phyloP scores from a whole-genome alignment of 495 filamentous ascomycete genomes.

The Hypoxylon intermedium region DNA sequence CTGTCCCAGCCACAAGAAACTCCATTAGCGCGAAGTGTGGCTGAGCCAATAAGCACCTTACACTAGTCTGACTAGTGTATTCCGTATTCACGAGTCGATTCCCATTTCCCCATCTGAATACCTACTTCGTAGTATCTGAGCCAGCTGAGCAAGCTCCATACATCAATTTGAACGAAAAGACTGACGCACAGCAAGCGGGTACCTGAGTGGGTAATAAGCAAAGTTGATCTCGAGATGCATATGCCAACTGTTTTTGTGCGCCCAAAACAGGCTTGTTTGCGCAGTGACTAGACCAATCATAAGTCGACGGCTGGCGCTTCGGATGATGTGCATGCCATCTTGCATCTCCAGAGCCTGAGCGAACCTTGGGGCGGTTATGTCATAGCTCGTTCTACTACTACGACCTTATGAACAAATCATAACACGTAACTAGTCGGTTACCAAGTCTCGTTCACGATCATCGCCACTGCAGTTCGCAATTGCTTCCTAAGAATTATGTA shows the following conservation, averaged over 20 bases:
- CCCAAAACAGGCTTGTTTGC: constrained; percentile 13
- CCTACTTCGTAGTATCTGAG: no score
- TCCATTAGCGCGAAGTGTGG: no score
- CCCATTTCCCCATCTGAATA: no score
- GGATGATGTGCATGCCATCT: constrained; percentile 25
- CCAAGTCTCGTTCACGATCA: no score
- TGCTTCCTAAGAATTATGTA: no score
- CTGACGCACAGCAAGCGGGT: background rate
- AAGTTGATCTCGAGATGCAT: constrained; percentile 2
- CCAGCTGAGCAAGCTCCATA: background rate
- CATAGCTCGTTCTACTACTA: constrained; percentile 2
- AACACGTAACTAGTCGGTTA: no score
- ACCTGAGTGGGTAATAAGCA: constrained; percentile 1
- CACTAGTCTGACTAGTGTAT: no score
- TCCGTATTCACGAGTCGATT: no score
- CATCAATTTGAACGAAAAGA: background rate
- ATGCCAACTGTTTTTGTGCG: constrained; percentile 17
- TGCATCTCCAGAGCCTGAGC: constrained; percentile 2
- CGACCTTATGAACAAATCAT: no score
- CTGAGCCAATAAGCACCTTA: no score
- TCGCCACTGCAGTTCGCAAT: no score
- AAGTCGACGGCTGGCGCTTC: background rate
- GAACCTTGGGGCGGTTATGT: constrained; percentile 9
- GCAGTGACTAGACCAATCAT: constrained; percentile 17
- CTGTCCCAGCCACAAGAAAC: no score